Evolutionary conservation across 371 early-diverging fungal species (phyloP).

Genomic region (Lichtheimia hyalospora): DNA sequence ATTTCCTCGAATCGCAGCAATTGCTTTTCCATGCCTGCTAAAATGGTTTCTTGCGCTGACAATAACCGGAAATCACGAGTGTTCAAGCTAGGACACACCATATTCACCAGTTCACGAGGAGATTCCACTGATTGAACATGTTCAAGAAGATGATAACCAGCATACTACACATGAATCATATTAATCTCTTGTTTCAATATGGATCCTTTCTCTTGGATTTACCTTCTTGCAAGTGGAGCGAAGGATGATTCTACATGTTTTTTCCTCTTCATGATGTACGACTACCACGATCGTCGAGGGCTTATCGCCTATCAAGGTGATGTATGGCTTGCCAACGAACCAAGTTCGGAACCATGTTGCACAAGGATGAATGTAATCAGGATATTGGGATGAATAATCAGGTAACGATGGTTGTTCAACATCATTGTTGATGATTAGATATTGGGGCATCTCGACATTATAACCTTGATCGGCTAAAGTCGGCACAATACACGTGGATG

Average conservation of each 20-base stretch:
- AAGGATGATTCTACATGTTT: constrained; percentile 33
- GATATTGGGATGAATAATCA: constrained; percentile 16
- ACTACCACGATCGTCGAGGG: constrained; percentile 14
- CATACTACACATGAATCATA: constrained; percentile 4
- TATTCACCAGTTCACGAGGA: constrained; percentile 27
- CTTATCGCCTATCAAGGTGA: constrained; percentile 17
- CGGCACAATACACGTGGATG: too few species aligned
- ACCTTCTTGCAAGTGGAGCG: constrained; percentile 16
- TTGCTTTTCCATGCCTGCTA: constrained; percentile 58
- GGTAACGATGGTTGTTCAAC: not conserved
- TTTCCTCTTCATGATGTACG: constrained; percentile 13
- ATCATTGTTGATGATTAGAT: too few species aligned
- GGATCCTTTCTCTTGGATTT: constrained; percentile 1
- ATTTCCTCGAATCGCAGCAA: constrained; percentile 56
- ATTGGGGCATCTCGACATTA: too few species aligned
- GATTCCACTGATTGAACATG: constrained; percentile 2
- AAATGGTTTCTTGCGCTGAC: constrained; percentile 39
- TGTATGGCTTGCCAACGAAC: constrained; percentile 26
- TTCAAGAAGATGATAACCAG: constrained; percentile 12
- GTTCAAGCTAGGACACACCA: constrained; percentile 28
- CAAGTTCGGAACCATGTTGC: constrained; percentile 21
- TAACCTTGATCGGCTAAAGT: too few species aligned
- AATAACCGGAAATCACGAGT: constrained; percentile 31
- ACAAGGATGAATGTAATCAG: constrained; percentile 22
- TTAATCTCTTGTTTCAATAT: constrained; percentile 12